Evolutionary conservation across 768 basidiomycete genomes (phyloP), one percentile per base, ranked within the genome.

Genomic region (Ephemerocybe angulata): DNA sequence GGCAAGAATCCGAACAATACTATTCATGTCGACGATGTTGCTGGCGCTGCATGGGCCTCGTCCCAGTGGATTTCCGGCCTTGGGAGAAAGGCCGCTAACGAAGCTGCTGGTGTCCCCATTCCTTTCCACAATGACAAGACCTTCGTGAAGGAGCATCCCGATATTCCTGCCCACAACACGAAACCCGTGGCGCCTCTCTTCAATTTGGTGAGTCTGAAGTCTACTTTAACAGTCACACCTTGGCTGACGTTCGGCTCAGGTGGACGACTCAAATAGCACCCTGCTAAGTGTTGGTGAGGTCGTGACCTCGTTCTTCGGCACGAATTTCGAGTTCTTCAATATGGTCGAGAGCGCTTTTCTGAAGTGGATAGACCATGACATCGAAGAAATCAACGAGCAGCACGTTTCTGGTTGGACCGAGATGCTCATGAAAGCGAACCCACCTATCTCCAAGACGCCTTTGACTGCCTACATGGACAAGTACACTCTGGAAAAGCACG

Each of bases 311-410:
- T 80, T 82, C 65, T 93, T 93, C 62, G 86, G 83, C 42, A 90
- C 90, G 13, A 82, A 83, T 0, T 88, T 88, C 35, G 89, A 92
- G 62, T 93, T 90, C 64, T 85, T 90, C 72, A 85, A 83, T 52
- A 66, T 88, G 53, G 67, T 92, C 21, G 82, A 84, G 59, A 86
- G 79, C 59, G 78, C 86, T 2, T 64, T 85, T 38, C 79, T 87
- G 48, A 88, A 86, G 86, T 72, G 88, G 60, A 75, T 82, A 25
- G 86, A 89, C 52, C n/a, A n/a, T n/a, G 88, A 90, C 58, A 80
- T 91, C 6, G 88, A 92, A 63, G 88, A 90, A 47, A 88, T 91
- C 63, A 93, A 93, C 64, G 90, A 92, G 64, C 81, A 84, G 46
- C 91, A 94, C 63, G 87, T 91, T 29, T 75, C 80, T 50, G 84